A percentile compares a stretch with the other conserved stretches of the same genome.
Conservation (phyloP, 225 moss, liverwort and hornwort genomes). For the Anthoceros angustus region DNA sequence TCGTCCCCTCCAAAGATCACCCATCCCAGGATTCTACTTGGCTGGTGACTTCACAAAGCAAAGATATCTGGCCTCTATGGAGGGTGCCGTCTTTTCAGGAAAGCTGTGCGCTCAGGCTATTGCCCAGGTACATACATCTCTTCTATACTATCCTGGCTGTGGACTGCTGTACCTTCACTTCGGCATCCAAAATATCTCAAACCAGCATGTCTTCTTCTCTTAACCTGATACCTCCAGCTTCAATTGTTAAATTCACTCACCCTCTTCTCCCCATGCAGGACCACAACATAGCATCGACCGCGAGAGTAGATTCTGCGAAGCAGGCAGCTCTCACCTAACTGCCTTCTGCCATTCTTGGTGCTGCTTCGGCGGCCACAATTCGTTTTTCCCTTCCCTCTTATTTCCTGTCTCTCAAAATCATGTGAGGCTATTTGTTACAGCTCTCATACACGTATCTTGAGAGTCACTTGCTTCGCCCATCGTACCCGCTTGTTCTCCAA, state of each 20-base stretch:
- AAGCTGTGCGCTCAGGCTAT: constrained; percentile 75
- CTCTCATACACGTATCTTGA: no score
- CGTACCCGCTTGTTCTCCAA: no score
- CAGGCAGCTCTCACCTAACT: background rate
- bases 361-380: no score
- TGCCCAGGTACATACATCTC: constrained; percentile 36
- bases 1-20: constrained; percentile 74
- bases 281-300: background rate
- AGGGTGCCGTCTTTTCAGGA: constrained; percentile 92
- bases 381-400: no score
- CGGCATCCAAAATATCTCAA: no score
- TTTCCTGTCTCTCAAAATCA: no score
- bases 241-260: background rate
- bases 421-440: no score
- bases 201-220: no score
- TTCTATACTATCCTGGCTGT: no score
- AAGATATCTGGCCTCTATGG: constrained; percentile 93
- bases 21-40: constrained; percentile 74
- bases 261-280: background rate
- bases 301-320: background rate
- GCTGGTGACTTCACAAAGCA: constrained; percentile 96
- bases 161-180: no score
- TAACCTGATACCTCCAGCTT: no score
- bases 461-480: no score
- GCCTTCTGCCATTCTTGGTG: background rate